Base-by-base conservation (phyloP, 73 alveolate species). In the Blepharisma stoltei region DNA sequence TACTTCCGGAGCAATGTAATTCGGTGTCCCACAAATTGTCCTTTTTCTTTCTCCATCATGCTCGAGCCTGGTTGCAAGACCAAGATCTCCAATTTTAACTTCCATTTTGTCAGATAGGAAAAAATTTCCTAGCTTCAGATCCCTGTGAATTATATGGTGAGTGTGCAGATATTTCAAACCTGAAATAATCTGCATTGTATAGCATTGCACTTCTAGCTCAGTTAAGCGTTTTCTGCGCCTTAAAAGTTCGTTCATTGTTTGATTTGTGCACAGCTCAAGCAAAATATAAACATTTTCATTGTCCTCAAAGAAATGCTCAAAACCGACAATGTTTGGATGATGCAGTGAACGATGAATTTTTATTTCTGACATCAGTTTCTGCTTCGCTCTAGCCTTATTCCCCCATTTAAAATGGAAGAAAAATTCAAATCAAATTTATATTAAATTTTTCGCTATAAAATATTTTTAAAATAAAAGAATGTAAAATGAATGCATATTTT, bases 21-120 rank as follows among this genome's bases (percentile, higher is more conserved):
- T 96, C 0, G 99, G 99, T 14, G 99, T 96, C 6, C 99, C 99
- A 70, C 99, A 96, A 49, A 96, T 89, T 7, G 99, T 96, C 78
- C 97, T 86, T 83, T 94, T 94, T 71, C 93, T 92, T 79, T 96
- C 99, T 14, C 99, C 99, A 78, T 96, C 98, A 78, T 90, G 92
- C 78, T 96, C 98, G 21, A 94, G 90, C 81, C 94, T 96, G n/a
- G 98, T 94, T 0, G 99, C 99, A 14, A 96, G 84, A 32, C 99
- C 99, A 83, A 96, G 94, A 88, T 96, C 99, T 70, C 99, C 99
- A n/a, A 96, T 85, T 84, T 96, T 96, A 38, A 96, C 67, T 86
- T 96, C 97, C 99, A 96, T 96, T 91, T 94, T 96, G 54, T 91
- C 99, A 47, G 93, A 88, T 7, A 96, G 80, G 88, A 96, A 96